A percentile compares a stretch with the other conserved stretches of the same genome.
Evolutionary conservation across 352 stramenopile genomes (phyloP).

Genomic region (Phytopythium oedochilum): DNA sequence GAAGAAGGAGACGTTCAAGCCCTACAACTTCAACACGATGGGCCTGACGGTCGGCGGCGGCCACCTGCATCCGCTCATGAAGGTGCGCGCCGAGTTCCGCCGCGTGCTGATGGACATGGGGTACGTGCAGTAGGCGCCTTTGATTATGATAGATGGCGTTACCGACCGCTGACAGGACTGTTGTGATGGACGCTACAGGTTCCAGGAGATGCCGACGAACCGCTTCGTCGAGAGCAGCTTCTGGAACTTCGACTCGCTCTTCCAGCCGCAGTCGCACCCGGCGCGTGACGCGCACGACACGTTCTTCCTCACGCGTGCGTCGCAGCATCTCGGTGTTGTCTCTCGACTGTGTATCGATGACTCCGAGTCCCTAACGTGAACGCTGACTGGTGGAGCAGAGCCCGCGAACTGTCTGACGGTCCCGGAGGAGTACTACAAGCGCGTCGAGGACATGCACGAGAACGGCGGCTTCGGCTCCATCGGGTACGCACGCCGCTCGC

Average conservation of each 20-base stretch:
- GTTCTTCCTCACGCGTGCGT: conserved; percentile 98
- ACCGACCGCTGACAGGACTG: neutral
- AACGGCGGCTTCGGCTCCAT: conserved; percentile 96
- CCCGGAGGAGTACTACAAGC: conserved; percentile 99
- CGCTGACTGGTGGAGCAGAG: conserved; percentile 24
- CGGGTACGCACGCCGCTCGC: conserved; percentile 77
- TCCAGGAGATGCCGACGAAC: conserved; percentile 99
- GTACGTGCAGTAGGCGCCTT: conserved; percentile 22
- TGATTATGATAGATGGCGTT: no score
- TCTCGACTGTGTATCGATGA: neutral
- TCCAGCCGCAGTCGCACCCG: conserved; percentile 99
- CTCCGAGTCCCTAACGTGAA: neutral
- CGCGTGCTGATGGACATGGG: conserved; percentile 99
- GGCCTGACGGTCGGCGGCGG: conserved; percentile 93
- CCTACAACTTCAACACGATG: conserved; percentile 98
- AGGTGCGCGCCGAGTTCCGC: conserved; percentile 97
- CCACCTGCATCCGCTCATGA: conserved; percentile 98
- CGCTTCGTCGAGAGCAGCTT: conserved; percentile 99
- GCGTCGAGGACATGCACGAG: conserved; percentile 98
- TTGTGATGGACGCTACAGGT: conserved; percentile 39
- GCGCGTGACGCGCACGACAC: conserved; percentile 99
- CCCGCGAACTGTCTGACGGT: conserved; percentile 78
- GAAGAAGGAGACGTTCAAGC: conserved; percentile 97
- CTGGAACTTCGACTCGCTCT: conserved; percentile 99
- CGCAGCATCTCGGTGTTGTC: neutral